phyloP scores from a whole-genome alignment of 2,329 filamentous ascomycete species.

The Paraphaeosphaeria minitans region DNA sequence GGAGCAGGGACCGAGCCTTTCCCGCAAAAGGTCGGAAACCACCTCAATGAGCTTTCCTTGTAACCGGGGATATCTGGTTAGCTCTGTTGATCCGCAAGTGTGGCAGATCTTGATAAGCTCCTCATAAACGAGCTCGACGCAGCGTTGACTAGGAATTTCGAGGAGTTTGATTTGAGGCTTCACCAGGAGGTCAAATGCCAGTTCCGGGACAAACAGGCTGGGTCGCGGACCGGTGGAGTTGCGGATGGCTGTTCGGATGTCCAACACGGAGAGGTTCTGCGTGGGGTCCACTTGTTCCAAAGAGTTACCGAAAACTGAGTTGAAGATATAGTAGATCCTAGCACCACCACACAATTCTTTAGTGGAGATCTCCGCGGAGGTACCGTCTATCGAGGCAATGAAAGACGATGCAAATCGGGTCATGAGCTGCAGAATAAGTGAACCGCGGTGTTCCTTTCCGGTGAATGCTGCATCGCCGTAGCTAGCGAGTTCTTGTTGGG shows the following conservation, averaged over 20 bases:
- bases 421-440: constrained; percentile 95
- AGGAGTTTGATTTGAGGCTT: constrained; percentile 98
- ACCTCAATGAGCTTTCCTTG: constrained; percentile 98
- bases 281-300: constrained; percentile 96
- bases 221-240: constrained; percentile 96
- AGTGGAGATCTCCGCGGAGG: constrained; percentile 96
- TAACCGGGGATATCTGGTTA: constrained; percentile 87
- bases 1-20: constrained; percentile 87
- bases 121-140: constrained; percentile 97
- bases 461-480: constrained; percentile 98
- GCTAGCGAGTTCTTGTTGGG: constrained; percentile 95
- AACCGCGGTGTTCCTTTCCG: constrained; percentile 94
- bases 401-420: constrained; percentile 97
- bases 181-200: constrained; percentile 95
- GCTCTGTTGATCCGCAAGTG: constrained; percentile 93
- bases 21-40: constrained; percentile 91
- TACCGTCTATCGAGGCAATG: constrained; percentile 98
- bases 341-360: constrained; percentile 96
- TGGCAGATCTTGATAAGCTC: constrained; percentile 99
- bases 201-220: constrained; percentile 94
- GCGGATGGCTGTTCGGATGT: constrained; percentile 95
- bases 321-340: constrained; percentile 98
- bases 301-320: constrained; percentile 96
- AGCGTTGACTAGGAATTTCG: constrained; percentile 92
- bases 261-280: constrained; percentile 88